Base-by-base conservation (phyloP, 805 yeast species). In the Priceomyces haplophilus region DNA sequence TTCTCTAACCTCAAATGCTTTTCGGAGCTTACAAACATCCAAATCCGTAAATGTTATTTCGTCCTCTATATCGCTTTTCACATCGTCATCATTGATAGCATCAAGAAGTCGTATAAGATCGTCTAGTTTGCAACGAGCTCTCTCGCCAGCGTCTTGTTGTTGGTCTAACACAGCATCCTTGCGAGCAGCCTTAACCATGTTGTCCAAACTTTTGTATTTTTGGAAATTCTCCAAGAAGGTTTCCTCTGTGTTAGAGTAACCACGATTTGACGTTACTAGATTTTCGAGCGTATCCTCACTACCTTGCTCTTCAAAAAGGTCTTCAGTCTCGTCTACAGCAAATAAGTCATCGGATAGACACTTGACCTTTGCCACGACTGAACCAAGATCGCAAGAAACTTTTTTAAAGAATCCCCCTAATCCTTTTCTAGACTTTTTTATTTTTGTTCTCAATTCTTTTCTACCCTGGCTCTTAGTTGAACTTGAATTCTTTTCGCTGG, bases 281-380 rank as follows among this genome's bases (percentile, higher is more conserved):
- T 50, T 46, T 18, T 58, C 73, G 48, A 58, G 56, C 31, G 49
- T 34, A 17, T 56, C 60, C 52, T 56, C 75, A 34, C 42, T 59
- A 52, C 51, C 76, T 49, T 46, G 64, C 45, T 50, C 69, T 7
- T 69, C 70, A 53, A 81, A 81, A 10, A 80, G 58, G 32, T 76
- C 79, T 38, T 71, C 74, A 0, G 68, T 62, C 48, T 78, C 80
- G 62, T 76, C 79, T 3, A 75, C 66, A 15, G 69, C 64, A 32
- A 77, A 65, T 2, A 69, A 69, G 16, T 72, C 78, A 49, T 79
- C 81, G 2, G 82, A 71, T 0, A 79, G 46, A 6, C 67, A 54
- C 43, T 66, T 67, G 19, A 79, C 34, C 47, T 56, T 58, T 42
- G 47, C 56, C 43, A 46, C 59, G 46, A 53, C 70, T 48, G 39